Evolutionary conservation across 768 basidiomycete species (phyloP), one percentile per base, ranked within the genome.

Genomic region (Macrolepiota albuminosa): DNA sequence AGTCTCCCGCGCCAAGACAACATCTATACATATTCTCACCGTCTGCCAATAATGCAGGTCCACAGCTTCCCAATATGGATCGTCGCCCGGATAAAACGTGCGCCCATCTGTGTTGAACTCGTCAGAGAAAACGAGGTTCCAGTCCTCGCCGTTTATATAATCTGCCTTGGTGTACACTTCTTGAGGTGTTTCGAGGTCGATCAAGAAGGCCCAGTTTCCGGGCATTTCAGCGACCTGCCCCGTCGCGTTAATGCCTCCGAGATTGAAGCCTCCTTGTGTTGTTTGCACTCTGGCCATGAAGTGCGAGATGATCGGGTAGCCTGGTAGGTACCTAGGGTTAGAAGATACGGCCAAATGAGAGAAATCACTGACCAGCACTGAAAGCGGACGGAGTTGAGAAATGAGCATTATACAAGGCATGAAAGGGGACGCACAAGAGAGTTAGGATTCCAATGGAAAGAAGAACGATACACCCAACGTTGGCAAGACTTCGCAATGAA

Each of bases 41-140:
- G 80, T 81, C 52, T 81, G 81, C 86, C 87, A 87, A 68, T 91
- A 91, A 69, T 89, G 86, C 9, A 87, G 54, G 68, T 81, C 86
- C 4, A 79, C 77, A 6, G 82, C 84, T 60, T 80, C 78, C 79
- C 80, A 87, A 65, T 81, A 86, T 2, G 86, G 85, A 69, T 86
- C 86, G 60, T 86, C 84, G 2, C 84, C 90, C 3, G 85, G 80
- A 71, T 84, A 86, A 68, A 90, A 90, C 7, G 83, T 77, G 11
- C 89, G 75, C 0, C 89, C 91, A 2, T 89, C 88, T 26, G 68
- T 70, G 60, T 93, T 84, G 70, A 94, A 94, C 75, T 93, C 92
- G 68, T 94, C 91, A 1, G 84, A 87, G 71, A 91, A 94, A 18
- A 91, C 84, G 56, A 89, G 75, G 67, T 70, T 68, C 73, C 78